A percentile compares a stretch with the other conserved stretches of the same genome.
phyloP scores from a whole-genome alignment of 768 basidiomycete species.

The Gyrodon lividus region DNA sequence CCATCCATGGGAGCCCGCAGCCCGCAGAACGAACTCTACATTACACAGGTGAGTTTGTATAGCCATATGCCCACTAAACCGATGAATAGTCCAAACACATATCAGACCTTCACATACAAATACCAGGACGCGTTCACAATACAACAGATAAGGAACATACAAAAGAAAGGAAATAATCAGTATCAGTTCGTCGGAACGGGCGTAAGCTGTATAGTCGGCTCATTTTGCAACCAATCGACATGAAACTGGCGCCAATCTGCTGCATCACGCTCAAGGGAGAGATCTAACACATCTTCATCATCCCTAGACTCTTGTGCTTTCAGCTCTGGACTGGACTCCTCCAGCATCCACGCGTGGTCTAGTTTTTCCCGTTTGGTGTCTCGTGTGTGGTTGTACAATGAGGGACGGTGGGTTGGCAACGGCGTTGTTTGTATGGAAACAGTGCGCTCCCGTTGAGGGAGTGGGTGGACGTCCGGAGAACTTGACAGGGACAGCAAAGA shows the following conservation, averaged over 20 bases:
- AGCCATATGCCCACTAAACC: too few species aligned
- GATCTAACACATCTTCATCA: slow-evolving; percentile 32
- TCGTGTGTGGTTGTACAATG: slow-evolving; percentile 27
- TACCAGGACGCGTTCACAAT: too few species aligned
- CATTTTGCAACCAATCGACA: slow-evolving; percentile 36
- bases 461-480: slow-evolving; percentile 28
- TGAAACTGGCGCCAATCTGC: slow-evolving; percentile 60
- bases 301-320: slow-evolving; percentile 27
- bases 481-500: slow-evolving; percentile 43
- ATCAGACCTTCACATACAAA: too few species aligned
- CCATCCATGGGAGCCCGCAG: too few species aligned
- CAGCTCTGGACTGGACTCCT: slow-evolving; percentile 35
- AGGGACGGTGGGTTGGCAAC: slow-evolving; percentile 33
- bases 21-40: too few species aligned
- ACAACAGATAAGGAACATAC: background rate
- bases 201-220: slow-evolving; percentile 7
- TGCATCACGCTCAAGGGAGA: slow-evolving; percentile 6
- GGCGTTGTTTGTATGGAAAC: slow-evolving; percentile 34
- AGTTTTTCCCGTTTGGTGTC: slow-evolving; percentile 29
- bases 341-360: slow-evolving; percentile 39
- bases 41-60: too few species aligned
- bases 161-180: background rate
- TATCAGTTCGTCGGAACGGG: background rate
- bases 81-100: too few species aligned
- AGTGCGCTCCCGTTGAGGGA: slow-evolving; percentile 27